A percentile compares a stretch with the other conserved stretches of the same genome.
Evolutionary conservation across 495 filamentous ascomycete species (phyloP).

Genomic region (Talaromyces proteolyticus): DNA sequence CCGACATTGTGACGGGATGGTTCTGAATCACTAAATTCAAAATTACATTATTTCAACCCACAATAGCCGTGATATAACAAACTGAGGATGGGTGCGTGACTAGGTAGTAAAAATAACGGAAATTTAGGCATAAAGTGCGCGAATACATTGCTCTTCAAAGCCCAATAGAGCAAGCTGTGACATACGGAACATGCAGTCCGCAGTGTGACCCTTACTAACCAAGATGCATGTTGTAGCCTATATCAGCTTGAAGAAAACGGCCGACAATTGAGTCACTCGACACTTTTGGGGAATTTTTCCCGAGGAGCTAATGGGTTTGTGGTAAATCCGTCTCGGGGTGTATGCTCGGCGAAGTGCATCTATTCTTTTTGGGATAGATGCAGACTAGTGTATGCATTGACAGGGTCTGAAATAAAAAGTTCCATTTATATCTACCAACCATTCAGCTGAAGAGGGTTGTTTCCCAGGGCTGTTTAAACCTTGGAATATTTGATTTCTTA

Average conservation of each 20-base stretch:
- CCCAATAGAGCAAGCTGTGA: neutral
- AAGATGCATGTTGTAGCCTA: neutral
- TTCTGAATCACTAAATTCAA: neutral
- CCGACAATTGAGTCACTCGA: neutral
- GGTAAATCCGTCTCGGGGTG: neutral
- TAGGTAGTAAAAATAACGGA: neutral
- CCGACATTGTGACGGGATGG: neutral
- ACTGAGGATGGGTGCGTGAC: neutral
- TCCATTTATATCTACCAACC: neutral
- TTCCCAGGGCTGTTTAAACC: no score
- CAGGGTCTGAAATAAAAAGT: neutral
- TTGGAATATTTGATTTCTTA: no score
- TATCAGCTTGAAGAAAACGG: neutral
- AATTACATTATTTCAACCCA: neutral
- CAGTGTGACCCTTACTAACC: no score
- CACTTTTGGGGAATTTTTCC: neutral
- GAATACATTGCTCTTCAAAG: neutral
- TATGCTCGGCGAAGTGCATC: neutral
- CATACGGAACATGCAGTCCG: neutral
- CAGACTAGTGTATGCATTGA: neutral
- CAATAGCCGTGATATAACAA: neutral
- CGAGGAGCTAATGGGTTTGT: neutral
- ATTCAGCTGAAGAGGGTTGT: neutral
- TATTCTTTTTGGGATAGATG: neutral
- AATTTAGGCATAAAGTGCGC: neutral